Evolutionary conservation across 768 basidiomycete genomes (phyloP), one percentile per base, ranked within the genome.

Genomic region (Suillus lakei): DNA sequence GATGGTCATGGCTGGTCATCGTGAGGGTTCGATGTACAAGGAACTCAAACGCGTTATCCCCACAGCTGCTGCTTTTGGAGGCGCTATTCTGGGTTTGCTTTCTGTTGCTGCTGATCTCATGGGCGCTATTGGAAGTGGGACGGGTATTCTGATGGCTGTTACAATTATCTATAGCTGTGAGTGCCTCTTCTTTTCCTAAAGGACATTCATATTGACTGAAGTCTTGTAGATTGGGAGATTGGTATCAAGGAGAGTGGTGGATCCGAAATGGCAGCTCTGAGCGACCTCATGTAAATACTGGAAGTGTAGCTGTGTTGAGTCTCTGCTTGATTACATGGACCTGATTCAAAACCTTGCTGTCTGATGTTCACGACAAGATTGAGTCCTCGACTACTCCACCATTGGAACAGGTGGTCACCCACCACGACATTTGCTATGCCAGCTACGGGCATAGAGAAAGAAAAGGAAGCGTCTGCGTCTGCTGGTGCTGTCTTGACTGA

Each of bases 11-110:
- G 88, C 90, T 4, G 88, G 94, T 65, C 96, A 98, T 78, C 91
- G 96, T 70, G 98, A 99, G 76, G 95, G 92, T 18, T 95, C 92
- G 38, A 97, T 99, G 93, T 99, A 99, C 85, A 99, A 98, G 83
- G 98, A 99, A 76, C 87, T 99, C 66, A 99, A 98, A 84, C 87
- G 95, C 51, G 92, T 99, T 67, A 98, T 99, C 68, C 98, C 98
- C 2, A 98, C 96, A 26, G 97, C 98, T 15, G 98, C 97, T 28
- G 95, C 96, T 1, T 94, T 98, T 68, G 97, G 98, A 51, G 97
- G 97, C 43, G 98, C 96, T n/a, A 94, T 96, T 65, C 90, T 98
- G 15, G 97, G 96, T 34, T 81, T 98, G 15, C 82, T 98, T 36
- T 93, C 91, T 10, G 96, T 99, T 62, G 85, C 88, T 13, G 96